Conservation (phyloP, 1,139 yeast genomes). For the Yamadazyma mexicana region DNA sequence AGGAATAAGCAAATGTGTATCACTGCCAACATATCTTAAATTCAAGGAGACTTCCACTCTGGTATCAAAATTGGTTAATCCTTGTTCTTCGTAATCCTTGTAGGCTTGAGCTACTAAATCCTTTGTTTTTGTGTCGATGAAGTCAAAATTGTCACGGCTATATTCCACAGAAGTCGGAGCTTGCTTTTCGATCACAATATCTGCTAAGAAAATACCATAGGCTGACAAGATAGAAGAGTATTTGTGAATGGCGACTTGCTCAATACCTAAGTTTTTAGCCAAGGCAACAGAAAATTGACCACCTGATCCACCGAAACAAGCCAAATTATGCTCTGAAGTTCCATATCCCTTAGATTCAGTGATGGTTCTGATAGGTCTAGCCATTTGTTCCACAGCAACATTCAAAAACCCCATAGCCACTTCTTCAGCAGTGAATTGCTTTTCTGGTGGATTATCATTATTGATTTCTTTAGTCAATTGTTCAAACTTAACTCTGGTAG, state of each 20-base stretch:
- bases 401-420: conserved; percentile 45
- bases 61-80: conserved; percentile 25
- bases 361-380: conserved; percentile 44
- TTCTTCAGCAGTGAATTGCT: conserved; percentile 34
- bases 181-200: conserved; percentile 61
- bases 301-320: conserved; percentile 50
- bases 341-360: conserved; percentile 46
- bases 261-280: conserved; percentile 40
- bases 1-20: conserved; percentile 73
- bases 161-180: conserved; percentile 49
- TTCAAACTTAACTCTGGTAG: conserved; percentile 28
- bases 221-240: conserved; percentile 48
- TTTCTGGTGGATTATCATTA: conserved; percentile 21
- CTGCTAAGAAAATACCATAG: conserved; percentile 45
- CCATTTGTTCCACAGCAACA: conserved; percentile 49
- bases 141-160: conserved; percentile 16
- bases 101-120: conserved; percentile 26
- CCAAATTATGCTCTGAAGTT: conserved; percentile 42
- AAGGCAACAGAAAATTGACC: conserved; percentile 45
- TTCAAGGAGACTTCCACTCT: conserved; percentile 65
- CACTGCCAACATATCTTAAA: conserved; percentile 84
- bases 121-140: conserved; percentile 27
- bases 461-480: conserved; percentile 37
- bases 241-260: conserved; percentile 41
- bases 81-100: conserved; percentile 33